phyloP scores from a whole-genome alignment of 768 basidiomycete genomes.

The Pleurotus ostreatus region DNA sequence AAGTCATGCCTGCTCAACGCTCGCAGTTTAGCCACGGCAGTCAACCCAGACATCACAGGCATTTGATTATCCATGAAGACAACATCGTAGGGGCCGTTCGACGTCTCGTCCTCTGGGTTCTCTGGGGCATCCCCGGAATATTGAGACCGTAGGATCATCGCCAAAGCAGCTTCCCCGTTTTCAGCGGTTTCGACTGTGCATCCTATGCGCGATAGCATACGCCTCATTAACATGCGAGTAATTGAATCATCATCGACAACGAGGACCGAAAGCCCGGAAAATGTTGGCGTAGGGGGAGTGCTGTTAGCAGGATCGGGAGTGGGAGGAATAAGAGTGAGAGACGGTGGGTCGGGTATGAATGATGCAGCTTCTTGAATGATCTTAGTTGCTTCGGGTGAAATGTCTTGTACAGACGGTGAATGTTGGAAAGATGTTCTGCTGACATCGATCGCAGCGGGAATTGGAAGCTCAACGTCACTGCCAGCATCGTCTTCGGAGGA shows the following conservation, averaged over 20 bases:
- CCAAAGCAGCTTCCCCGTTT: slow-evolving; percentile 60
- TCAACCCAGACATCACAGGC: slow-evolving; percentile 60
- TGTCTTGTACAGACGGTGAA: background rate
- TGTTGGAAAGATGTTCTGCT: background rate
- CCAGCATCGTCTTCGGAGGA: slow-evolving; percentile 32
- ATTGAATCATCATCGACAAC: slow-evolving; percentile 67
- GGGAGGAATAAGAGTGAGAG: background rate
- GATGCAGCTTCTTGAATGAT: background rate
- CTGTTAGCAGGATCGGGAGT: slow-evolving; percentile 6
- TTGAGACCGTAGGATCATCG: slow-evolving; percentile 40
- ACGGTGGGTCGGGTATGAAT: background rate
- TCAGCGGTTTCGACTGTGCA: slow-evolving; percentile 60
- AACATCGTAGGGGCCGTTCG: slow-evolving; percentile 14
- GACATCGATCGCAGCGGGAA: too few species aligned
- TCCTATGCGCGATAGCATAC: slow-evolving; percentile 60
- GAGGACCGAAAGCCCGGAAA: slow-evolving; percentile 37
- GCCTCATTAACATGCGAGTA: slow-evolving; percentile 61
- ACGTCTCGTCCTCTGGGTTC: background rate
- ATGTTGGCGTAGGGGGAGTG: background rate
- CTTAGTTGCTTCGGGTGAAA: background rate
- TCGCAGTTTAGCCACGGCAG: slow-evolving; percentile 47
- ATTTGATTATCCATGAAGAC: slow-evolving; percentile 53
- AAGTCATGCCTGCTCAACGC: slow-evolving; percentile 52
- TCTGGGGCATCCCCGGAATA: background rate
- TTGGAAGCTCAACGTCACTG: slow-evolving; percentile 2